These are phyloP conservation scores for Phytophthora crassamura DNA, from an alignment of 352 stramenopile species.

Conservation along the genomic window DNA sequence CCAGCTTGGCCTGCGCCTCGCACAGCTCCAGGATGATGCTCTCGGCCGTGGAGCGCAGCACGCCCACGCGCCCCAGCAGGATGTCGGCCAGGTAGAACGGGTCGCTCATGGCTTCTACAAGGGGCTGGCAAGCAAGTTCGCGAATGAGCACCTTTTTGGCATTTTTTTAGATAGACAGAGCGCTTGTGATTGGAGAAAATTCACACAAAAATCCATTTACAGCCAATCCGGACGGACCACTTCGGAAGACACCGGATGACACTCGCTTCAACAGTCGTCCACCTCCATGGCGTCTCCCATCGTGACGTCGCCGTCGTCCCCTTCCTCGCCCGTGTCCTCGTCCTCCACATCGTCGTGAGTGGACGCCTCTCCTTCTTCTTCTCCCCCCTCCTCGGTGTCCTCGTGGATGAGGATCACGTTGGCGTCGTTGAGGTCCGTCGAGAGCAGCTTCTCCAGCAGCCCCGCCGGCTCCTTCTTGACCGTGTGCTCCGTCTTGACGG, in stretches of 20 bases:
- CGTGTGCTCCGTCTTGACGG: conserved; percentile 27
- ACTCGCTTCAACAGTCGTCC: conserved; percentile 46
- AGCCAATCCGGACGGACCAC: conserved; percentile 22
- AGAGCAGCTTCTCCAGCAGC: conserved; percentile 58
- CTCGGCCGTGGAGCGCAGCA: conserved; percentile 84
- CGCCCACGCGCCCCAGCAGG: conserved; percentile 80
- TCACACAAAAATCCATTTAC: conserved; percentile 26
- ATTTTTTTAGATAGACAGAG: neutral
- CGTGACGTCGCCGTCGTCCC: conserved; percentile 28
- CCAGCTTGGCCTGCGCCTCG: conserved; percentile 72
- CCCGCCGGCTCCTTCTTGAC: conserved; percentile 44
- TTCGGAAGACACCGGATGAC: neutral
- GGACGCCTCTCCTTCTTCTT: conserved; percentile 17
- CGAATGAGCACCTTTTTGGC: conserved; percentile 12
- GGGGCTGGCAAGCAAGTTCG: neutral
- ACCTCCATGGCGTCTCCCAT: conserved; percentile 39
- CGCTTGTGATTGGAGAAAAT: conserved; percentile 38
- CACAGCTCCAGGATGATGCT: conserved; percentile 88
- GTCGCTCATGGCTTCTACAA: conserved; percentile 69
- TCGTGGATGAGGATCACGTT: conserved; percentile 69
- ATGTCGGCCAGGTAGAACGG: conserved; percentile 90
- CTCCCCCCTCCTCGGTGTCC: conserved; percentile 40
- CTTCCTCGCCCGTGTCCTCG: conserved; percentile 47
- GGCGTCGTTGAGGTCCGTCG: conserved; percentile 51
- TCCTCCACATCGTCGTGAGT: conserved; percentile 32